These are phyloP conservation scores for Hypoxylon lienhwacheense DNA, from an alignment of 495 filamentous ascomycete genomes.

Conservation along the genomic window DNA sequence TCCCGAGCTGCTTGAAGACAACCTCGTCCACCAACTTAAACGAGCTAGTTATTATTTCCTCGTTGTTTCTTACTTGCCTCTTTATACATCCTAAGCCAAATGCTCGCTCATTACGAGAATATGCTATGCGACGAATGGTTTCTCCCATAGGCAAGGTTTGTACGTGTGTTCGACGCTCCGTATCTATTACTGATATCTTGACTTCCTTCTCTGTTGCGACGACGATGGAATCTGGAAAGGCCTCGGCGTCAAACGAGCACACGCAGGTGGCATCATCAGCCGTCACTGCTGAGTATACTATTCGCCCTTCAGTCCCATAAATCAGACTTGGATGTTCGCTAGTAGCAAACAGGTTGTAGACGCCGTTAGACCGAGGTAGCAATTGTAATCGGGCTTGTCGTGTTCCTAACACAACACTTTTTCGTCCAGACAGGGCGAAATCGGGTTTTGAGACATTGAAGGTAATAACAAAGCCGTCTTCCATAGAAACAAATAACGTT, in stretches of 20 bases:
- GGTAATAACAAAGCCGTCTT: conserved; percentile 87
- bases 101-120: conserved; percentile 74
- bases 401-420: conserved; percentile 82
- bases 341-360: conserved; percentile 86
- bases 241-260: conserved; percentile 77
- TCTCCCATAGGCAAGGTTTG: conserved; percentile 75
- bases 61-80: conserved; percentile 52
- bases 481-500: conserved; percentile 89
- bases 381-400: conserved; percentile 78
- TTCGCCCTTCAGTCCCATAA: conserved; percentile 81
- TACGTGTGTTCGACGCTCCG: conserved; percentile 82
- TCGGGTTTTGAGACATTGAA: conserved; percentile 67
- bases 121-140: conserved; percentile 83
- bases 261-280: conserved; percentile 80
- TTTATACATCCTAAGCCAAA: conserved; percentile 88
- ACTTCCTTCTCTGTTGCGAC: conserved; percentile 76
- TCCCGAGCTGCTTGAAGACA: conserved; percentile 50
- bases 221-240: conserved; percentile 78
- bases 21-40: conserved; percentile 58
- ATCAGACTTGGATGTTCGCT: conserved; percentile 94
- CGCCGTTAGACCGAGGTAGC: conserved; percentile 62
- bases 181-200: conserved; percentile 81
- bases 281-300: conserved; percentile 95
- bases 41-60: conserved; percentile 52
- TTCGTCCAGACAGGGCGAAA: conserved; percentile 66